phyloP scores from a whole-genome alignment of 805 yeast species.

The Jamesozyma rosinii region DNA sequence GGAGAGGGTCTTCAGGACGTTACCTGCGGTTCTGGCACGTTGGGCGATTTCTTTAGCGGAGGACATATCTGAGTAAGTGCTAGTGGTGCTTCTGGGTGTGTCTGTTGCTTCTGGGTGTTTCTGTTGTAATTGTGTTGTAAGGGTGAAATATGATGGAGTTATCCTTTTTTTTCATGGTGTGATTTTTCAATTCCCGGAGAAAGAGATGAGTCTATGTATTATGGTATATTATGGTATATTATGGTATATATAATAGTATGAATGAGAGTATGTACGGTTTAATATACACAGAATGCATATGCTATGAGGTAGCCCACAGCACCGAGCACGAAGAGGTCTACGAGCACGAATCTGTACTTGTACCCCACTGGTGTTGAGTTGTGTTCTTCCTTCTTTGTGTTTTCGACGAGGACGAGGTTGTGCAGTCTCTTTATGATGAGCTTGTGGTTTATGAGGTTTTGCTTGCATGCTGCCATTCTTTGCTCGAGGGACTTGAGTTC shows the following conservation, averaged over 20 bases:
- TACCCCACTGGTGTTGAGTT: slow-evolving; percentile 3
- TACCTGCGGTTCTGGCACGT: slow-evolving; percentile 75
- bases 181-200: no score
- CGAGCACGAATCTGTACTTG: slow-evolving; percentile 7
- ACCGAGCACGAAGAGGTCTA: slow-evolving; percentile 4
- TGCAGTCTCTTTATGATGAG: slow-evolving; percentile 23
- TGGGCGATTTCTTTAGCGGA: slow-evolving; percentile 63
- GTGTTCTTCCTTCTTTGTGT: slow-evolving; percentile 2
- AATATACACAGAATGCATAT: no score
- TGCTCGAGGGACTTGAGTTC: slow-evolving; percentile 24
- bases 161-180: no score
- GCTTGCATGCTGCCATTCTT: slow-evolving; percentile 17
- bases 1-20: slow-evolving; percentile 66
- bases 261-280: no score
- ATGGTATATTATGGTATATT: no score
- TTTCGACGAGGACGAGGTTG: slow-evolving; percentile 9
- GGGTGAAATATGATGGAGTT: no score
- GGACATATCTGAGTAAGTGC: no score
- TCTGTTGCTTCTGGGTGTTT: no score
- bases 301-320: neutral
- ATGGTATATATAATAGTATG: no score
- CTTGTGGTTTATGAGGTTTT: slow-evolving; percentile 16
- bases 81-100: no score
- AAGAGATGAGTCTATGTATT: no score
- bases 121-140: no score